These are phyloP conservation scores for Russula sp. DNA, from an alignment of 768 basidiomycete genomes.

Conservation along the genomic window DNA sequence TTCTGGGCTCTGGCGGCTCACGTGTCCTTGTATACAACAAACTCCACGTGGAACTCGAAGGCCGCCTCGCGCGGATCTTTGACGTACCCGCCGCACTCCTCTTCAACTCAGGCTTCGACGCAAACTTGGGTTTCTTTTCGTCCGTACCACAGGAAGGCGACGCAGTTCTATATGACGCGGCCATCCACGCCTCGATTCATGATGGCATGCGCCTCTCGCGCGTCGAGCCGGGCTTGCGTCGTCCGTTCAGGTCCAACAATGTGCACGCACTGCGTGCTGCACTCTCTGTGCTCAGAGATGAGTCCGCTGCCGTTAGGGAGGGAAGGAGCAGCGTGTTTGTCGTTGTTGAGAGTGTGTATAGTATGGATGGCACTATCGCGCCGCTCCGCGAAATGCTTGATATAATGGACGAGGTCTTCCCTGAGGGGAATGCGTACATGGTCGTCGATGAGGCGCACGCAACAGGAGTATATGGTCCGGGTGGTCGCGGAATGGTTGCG, in stretches of 20 bases:
- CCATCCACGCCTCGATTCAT: slow-evolving; percentile 87
- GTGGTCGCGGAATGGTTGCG: slow-evolving; percentile 39
- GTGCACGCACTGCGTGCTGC: slow-evolving; percentile 44
- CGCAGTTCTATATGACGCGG: slow-evolving; percentile 73
- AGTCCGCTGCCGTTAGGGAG: slow-evolving; percentile 68
- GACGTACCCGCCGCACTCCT: slow-evolving; percentile 57
- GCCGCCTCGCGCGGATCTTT: slow-evolving; percentile 55
- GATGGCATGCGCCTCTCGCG: slow-evolving; percentile 63
- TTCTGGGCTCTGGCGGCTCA: slow-evolving; percentile 85
- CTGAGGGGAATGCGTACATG: slow-evolving; percentile 57
- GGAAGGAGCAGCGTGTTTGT: slow-evolving; percentile 56
- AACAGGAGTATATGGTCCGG: slow-evolving; percentile 79
- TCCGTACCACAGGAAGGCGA: slow-evolving; percentile 74
- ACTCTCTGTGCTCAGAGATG: slow-evolving; percentile 36
- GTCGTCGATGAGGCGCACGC: slow-evolving; percentile 84
- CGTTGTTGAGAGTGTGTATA: slow-evolving; percentile 84
- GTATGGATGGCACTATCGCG: slow-evolving; percentile 89
- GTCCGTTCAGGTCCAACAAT: slow-evolving; percentile 69
- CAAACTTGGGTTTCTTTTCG: slow-evolving; percentile 83
- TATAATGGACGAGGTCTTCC: slow-evolving; percentile 44
- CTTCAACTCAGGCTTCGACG: slow-evolving; percentile 89
- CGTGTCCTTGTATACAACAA: slow-evolving; percentile 74
- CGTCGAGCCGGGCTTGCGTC: slow-evolving; percentile 27
- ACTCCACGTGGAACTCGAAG: slow-evolving; percentile 65
- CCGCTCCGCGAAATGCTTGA: slow-evolving; percentile 33